Conservation (phyloP, 1,139 yeast species). For the Yamadazyma taylorii region DNA sequence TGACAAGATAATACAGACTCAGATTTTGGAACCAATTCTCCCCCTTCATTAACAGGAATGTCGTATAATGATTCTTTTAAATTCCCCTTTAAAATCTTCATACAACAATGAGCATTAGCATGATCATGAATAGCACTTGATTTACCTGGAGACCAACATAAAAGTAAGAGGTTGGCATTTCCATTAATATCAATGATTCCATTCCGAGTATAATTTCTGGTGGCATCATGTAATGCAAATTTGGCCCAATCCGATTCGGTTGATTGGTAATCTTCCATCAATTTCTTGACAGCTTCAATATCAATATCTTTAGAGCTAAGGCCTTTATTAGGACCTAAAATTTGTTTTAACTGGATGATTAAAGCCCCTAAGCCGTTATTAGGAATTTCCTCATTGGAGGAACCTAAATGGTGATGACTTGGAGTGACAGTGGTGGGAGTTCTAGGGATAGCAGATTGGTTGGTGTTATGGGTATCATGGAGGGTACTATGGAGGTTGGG, state of each 20-base stretch:
- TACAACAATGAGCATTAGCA: slow-evolving; percentile 71
- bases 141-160: slow-evolving; percentile 75
- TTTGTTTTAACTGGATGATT: slow-evolving; percentile 28
- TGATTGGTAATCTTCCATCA: slow-evolving; percentile 52
- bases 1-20: slow-evolving; percentile 40
- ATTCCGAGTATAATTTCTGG: slow-evolving; percentile 56
- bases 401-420: too few species aligned
- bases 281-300: slow-evolving; percentile 41
- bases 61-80: slow-evolving; percentile 61
- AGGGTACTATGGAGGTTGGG: too few species aligned
- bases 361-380: slow-evolving; percentile 24
- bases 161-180: slow-evolving; percentile 64
- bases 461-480: neutral
- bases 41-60: slow-evolving; percentile 39
- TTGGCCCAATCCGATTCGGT: slow-evolving; percentile 56
- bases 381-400: slow-evolving; percentile 16
- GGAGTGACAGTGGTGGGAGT: too few species aligned
- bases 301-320: slow-evolving; percentile 55
- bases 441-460: neutral
- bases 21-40: slow-evolving; percentile 26
- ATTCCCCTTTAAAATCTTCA: slow-evolving; percentile 64
- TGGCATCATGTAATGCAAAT: slow-evolving; percentile 56
- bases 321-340: slow-evolving; percentile 40
- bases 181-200: slow-evolving; percentile 68
- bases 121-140: slow-evolving; percentile 74